A percentile compares a stretch with the other conserved stretches of the same genome.
Conservation (phyloP, 495 filamentous ascomycete species). For the Glarea lozoyensis region DNA sequence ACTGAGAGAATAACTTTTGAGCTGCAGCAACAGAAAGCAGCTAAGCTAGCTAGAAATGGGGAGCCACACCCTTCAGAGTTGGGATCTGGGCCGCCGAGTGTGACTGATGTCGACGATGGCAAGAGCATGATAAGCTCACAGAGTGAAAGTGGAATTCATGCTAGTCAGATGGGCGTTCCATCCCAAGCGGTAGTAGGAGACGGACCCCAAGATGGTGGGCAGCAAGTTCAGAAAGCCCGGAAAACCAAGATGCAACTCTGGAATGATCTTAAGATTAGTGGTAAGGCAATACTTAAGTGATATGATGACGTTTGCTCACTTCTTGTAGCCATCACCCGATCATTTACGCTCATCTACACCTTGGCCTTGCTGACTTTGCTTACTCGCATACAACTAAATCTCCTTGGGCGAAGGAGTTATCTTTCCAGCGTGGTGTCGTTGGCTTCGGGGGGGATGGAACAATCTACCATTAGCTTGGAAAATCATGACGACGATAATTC, state of each 20-base stretch:
- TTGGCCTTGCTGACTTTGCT: constrained; percentile 82
- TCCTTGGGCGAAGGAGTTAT: constrained; percentile 90
- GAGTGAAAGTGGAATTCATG: constrained; percentile 70
- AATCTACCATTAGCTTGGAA: constrained; percentile 71
- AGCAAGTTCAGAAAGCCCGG: constrained; percentile 39
- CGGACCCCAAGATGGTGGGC: constrained; percentile 29
- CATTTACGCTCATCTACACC: constrained; percentile 88
- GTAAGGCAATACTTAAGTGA: constrained; percentile 40
- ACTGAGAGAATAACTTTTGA: constrained; percentile 86
- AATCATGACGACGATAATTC: constrained; percentile 79
- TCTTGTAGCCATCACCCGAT: constrained; percentile 76
- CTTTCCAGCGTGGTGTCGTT: constrained; percentile 87
- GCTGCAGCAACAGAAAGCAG: constrained; percentile 87
- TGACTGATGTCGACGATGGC: constrained; percentile 77
- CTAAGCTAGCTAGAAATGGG: constrained; percentile 53
- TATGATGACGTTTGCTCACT: not conserved
- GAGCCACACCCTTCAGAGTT: constrained; percentile 48
- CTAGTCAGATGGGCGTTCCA: constrained; percentile 60
- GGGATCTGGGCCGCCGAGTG: constrained; percentile 63
- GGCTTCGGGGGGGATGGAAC: constrained; percentile 51
- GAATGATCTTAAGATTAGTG: constrained; percentile 95
- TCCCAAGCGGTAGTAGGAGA: constrained; percentile 28
- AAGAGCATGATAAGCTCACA: constrained; percentile 67
- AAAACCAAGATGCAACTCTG: constrained; percentile 89
- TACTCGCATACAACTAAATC: constrained; percentile 93